Base-by-base conservation (phyloP, 2,329 filamentous ascomycete species). In the Pyricularia grisea region DNA sequence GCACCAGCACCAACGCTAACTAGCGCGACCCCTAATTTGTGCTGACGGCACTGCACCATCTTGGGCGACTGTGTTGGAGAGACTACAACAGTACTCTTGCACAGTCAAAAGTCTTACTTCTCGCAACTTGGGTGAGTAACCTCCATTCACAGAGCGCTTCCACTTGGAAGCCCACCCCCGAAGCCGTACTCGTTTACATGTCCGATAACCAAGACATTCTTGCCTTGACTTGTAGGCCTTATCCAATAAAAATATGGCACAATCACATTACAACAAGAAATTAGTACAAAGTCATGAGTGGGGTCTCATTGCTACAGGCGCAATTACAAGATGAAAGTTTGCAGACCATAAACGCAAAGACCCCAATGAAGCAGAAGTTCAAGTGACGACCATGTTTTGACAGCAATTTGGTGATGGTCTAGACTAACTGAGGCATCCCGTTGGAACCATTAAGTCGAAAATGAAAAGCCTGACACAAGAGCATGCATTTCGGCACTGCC, bases 391-490 rank as follows among this genome's bases (percentile, higher is more conserved):
- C 31, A 50, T 42, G 20, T 28, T 27, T 66, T 66, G 23, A 66
- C 11, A 36, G 31, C 65, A 66, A 66, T 66, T 42, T 66, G 65
- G 31, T 61, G 33, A 64, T 64, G 36, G 55, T 67, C n/a, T 28
- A 67, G 28, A 67, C 31, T n/a, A 33, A 67, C 3, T 36, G 30
- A 42, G 27, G 17, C 17, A 28, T 31, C 67, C 23, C 3, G 12
- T 27, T 61, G 58, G 3, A 27, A 61, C 12, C 58, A 61, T 4
- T 3, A 61, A 27, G n/a, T 61, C 58, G 42, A 61, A 27, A 27
- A 23, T 61, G 10, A 25, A 61, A 61, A 12, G 12, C 58, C n/a
- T 17, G 58, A 17, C 23, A 23, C n/a, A 27, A 61, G n/a, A 61
- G 23, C n/a, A 61, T 61, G 58, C 25, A 61, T 61, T 61, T 61